Percentiles rank a stretch among this genome's conserved stretches.
Conservation (phyloP, 148 eudicot species). For the Arbutus unedo region DNA sequence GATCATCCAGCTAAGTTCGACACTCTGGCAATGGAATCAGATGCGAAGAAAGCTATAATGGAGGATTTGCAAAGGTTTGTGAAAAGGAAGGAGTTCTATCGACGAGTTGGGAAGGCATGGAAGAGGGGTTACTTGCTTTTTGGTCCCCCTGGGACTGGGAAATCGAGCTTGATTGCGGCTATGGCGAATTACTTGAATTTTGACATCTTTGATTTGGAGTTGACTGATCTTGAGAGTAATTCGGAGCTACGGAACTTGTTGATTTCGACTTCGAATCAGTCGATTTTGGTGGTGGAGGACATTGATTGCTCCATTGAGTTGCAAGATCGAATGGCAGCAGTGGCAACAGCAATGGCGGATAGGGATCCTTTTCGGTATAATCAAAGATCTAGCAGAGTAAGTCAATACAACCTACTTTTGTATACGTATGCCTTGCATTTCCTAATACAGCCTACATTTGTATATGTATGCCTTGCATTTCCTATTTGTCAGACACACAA, state of each 20-base stretch:
- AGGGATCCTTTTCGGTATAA: slow-evolving; percentile 6
- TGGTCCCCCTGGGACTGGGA: slow-evolving; percentile 32
- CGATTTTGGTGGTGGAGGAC: slow-evolving; percentile 38
- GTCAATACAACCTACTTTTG: not conserved
- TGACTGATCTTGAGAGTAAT: slow-evolving; percentile 20
- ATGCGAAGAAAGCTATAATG: slow-evolving; percentile 12
- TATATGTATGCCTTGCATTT: too few relatives aligned
- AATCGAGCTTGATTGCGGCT: slow-evolving; percentile 31
- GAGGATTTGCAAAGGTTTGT: slow-evolving; percentile 27
- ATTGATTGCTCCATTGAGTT: slow-evolving; percentile 35
- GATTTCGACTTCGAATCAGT: slow-evolving; percentile 25
- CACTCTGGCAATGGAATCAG: slow-evolving; percentile 24
- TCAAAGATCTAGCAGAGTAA: slow-evolving; percentile 9
- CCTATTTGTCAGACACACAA: too few relatives aligned
- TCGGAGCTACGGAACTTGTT: slow-evolving; percentile 26
- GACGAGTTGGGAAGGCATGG: slow-evolving; percentile 33
- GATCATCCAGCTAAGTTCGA: slow-evolving; percentile 32
- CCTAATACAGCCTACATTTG: not conserved
- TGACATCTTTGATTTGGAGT: slow-evolving; percentile 27
- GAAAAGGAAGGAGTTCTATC: slow-evolving; percentile 23
- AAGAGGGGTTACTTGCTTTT: slow-evolving; percentile 28
- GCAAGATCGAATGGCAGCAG: slow-evolving; percentile 10
- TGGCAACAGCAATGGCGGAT: not conserved
- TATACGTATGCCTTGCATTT: too few relatives aligned
- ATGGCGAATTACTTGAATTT: slow-evolving; percentile 32